Evolutionary conservation across 2,329 filamentous ascomycete genomes (phyloP), one percentile per base, ranked within the genome.

Genomic region (Huntiella savannae): DNA sequence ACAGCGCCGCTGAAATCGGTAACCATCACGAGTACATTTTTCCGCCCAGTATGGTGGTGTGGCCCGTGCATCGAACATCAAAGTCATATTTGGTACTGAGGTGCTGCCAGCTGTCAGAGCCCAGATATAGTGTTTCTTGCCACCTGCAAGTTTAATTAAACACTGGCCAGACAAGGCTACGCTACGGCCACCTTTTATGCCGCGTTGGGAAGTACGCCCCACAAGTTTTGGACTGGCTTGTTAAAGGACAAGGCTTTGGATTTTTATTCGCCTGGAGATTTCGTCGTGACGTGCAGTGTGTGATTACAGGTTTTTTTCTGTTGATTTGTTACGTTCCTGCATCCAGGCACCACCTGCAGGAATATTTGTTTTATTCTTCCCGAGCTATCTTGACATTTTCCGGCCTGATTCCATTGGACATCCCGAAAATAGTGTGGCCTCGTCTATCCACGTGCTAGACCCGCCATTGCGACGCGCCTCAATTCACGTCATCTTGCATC

Each of bases 201-300:
- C 22, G 22, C 22, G 22, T 28, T 28, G 22, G 22, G 22, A 28
- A 28, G 22, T 28, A 10, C 22, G 22, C 6, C 16, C 13, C 13
- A 33, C 6, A 13, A 6, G 1, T n/a, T 16, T 5, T 33, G 11
- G 11, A 15, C 40, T 33, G 22, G 22, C 22, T 28, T 28, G 22
- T 28, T 28, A 28, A 8, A 44, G 16, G 28, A 44, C 33, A 39
- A 48, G 41, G 35, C 35, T 33, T 37, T 45, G 33, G 33, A 15
- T 44, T 43, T 43, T 43, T 43, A 15, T 43, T 17, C 37, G 38
- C 22, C 43, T 45, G 45, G 33, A 47, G 1, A 28, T 28, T 28
- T 28, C 15, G 41, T 47, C 39, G 45, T 47, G 46, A 48, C 40
- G 40, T 48, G 46, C 33, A 43, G 12, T 7, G 22, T 28, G 22